A percentile compares a stretch with the other conserved stretches of the same genome.
These are phyloP conservation scores for Ophiocordyceps australis DNA, from an alignment of 2,329 filamentous ascomycete species.

Conservation along the genomic window DNA sequence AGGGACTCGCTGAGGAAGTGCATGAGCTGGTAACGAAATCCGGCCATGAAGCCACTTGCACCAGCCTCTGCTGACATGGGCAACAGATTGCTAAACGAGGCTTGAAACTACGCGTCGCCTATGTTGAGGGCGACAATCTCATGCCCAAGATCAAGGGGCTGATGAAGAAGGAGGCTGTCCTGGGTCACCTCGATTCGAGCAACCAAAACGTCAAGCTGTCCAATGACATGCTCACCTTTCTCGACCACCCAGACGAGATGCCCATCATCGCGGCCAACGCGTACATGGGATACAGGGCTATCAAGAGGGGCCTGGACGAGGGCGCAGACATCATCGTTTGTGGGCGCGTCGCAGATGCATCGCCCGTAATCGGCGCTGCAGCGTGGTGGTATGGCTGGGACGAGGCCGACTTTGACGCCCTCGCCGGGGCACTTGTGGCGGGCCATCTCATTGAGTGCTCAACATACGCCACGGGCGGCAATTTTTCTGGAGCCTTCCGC, in stretches of 20 bases:
- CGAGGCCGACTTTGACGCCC: slow-evolving; percentile 21
- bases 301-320: slow-evolving; percentile 15
- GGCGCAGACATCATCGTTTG: slow-evolving; percentile 23
- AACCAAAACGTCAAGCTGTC: slow-evolving; percentile 6
- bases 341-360: slow-evolving; percentile 23
- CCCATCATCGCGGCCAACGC: slow-evolving; percentile 18
- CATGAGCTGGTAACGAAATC: neutral
- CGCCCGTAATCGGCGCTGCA: slow-evolving; percentile 30
- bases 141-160: slow-evolving; percentile 6
- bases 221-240: slow-evolving; percentile 4
- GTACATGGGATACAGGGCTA: slow-evolving; percentile 29
- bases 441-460: slow-evolving; percentile 33
- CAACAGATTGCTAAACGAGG: slow-evolving; percentile 9
- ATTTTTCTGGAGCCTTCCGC: slow-evolving; percentile 24
- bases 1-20: slow-evolving; percentile 22
- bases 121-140: slow-evolving; percentile 18
- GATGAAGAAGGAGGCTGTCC: neutral
- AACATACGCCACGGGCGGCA: slow-evolving; percentile 29
- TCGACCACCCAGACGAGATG: slow-evolving; percentile 4
- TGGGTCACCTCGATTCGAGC: slow-evolving; percentile 8
- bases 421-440: slow-evolving; percentile 25
- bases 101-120: slow-evolving; percentile 15
- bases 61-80: no score
- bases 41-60: no score
- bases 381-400: slow-evolving; percentile 32